phyloP scores from a whole-genome alignment of 2,329 filamentous ascomycete species.

The Clarireedia paspali region DNA sequence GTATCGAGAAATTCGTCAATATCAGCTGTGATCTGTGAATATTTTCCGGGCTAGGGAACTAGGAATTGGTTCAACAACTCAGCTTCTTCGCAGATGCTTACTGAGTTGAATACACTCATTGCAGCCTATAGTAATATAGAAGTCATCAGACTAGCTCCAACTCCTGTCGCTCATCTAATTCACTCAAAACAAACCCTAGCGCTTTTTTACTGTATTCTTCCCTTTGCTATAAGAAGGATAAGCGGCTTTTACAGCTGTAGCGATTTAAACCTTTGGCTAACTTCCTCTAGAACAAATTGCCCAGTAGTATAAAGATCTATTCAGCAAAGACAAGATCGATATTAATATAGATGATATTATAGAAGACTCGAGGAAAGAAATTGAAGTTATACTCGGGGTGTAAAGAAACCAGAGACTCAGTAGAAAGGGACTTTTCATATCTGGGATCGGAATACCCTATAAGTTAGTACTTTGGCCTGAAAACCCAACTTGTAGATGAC shows the following conservation, averaged over 20 bases:
- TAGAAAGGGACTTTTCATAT: conserved; percentile 3
- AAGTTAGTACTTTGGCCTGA: background rate
- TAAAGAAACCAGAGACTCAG: conserved; percentile 36
- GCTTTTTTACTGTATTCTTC: conserved; percentile 51
- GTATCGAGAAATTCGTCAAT: conserved; percentile 53
- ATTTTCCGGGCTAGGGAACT: background rate
- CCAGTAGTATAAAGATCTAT: conserved; percentile 53
- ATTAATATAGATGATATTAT: conserved; percentile 62
- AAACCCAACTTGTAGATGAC: background rate
- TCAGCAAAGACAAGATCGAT: conserved; percentile 57
- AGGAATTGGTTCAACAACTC: conserved; percentile 53
- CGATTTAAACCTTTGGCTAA: background rate
- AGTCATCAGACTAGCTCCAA: conserved; percentile 55
- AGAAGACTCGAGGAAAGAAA: conserved; percentile 50
- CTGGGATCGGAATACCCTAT: background rate
- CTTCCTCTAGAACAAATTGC: conserved; percentile 42
- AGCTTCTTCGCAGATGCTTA: conserved; percentile 48
- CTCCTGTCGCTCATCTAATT: conserved; percentile 58
- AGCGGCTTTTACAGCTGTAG: background rate
- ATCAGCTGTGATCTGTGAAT: conserved; percentile 38
- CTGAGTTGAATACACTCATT: conserved; percentile 47
- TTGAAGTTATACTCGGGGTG: conserved; percentile 49
- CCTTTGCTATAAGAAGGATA: conserved; percentile 40
- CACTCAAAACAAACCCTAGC: conserved; percentile 58
- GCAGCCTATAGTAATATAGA: conserved; percentile 57